Evolutionary conservation across 768 basidiomycete genomes (phyloP).

Genomic region (Trichaptum fuscoviolaceum): DNA sequence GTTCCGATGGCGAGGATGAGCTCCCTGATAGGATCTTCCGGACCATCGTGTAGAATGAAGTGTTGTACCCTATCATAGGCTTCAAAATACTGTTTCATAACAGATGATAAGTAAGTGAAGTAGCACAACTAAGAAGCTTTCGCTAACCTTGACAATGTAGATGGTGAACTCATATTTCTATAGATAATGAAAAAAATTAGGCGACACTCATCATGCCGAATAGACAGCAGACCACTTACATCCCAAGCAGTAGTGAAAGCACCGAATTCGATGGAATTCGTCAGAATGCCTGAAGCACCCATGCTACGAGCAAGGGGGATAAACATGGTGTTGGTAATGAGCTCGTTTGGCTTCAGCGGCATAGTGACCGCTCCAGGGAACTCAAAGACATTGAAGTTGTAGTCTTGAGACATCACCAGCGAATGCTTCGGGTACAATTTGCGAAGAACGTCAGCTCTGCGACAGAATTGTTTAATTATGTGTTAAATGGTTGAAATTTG

Average conservation of each 20-base stretch:
- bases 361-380: slow-evolving; percentile 45
- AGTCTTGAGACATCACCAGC: slow-evolving; percentile 47
- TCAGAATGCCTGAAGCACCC: slow-evolving; percentile 46
- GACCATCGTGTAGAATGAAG: slow-evolving; percentile 59
- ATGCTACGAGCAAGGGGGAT: slow-evolving; percentile 38
- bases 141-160: slow-evolving; percentile 41
- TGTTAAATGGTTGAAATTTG: neutral
- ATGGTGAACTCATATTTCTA: slow-evolving; percentile 55
- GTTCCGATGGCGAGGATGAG: slow-evolving; percentile 50
- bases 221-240: slow-evolving; percentile 29
- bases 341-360: slow-evolving; percentile 42
- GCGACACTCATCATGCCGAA: neutral
- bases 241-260: slow-evolving; percentile 55
- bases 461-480: neutral
- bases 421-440: slow-evolving; percentile 59
- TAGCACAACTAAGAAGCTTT: slow-evolving; percentile 10
- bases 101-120: slow-evolving; percentile 5
- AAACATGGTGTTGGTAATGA: slow-evolving; percentile 48
- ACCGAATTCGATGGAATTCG: slow-evolving; percentile 47
- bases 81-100: slow-evolving; percentile 24
- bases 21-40: slow-evolving; percentile 43
- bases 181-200: slow-evolving; percentile 8
- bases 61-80: slow-evolving; percentile 24
- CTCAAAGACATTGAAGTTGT: slow-evolving; percentile 38
- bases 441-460: slow-evolving; percentile 43